These are phyloP conservation scores for Lagenaria siceraria DNA, from an alignment of 306 rosid genomes.

Conservation along the genomic window DNA sequence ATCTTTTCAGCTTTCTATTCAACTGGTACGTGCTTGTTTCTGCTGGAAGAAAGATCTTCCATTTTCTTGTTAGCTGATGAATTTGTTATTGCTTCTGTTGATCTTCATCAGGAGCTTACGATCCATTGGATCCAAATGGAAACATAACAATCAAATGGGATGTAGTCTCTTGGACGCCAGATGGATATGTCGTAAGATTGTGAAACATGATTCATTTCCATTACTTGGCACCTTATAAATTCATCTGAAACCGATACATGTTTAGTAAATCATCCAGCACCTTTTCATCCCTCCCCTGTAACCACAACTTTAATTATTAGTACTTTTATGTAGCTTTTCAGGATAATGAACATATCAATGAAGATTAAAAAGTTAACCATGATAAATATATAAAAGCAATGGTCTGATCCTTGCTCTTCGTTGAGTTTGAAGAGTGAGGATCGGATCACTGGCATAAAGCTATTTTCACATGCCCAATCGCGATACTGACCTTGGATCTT, in stretches of 20 bases:
- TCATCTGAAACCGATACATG: background rate
- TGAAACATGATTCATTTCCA: background rate
- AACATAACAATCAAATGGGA: slow-evolving; percentile 29
- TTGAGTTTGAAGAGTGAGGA: background rate
- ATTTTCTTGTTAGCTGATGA: background rate
- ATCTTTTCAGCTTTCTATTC: background rate
- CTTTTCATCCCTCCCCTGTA: background rate
- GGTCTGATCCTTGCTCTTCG: background rate
- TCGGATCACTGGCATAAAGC: background rate
- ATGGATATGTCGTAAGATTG: slow-evolving; percentile 29
- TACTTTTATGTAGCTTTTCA: background rate
- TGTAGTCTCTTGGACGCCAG: slow-evolving; percentile 24
- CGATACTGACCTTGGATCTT: background rate
- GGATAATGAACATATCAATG: background rate
- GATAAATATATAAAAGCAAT: background rate
- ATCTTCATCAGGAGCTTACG: slow-evolving; percentile 20
- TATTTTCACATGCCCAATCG: background rate
- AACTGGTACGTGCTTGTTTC: background rate
- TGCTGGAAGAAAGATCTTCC: background rate
- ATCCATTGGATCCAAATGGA: slow-evolving; percentile 24
- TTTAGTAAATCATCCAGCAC: background rate
- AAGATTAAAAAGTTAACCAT: background rate
- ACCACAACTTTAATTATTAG: background rate
- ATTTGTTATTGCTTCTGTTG: background rate
- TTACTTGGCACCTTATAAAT: background rate